These are phyloP conservation scores for Zanthoxylum bungeanum DNA, from an alignment of 345 rosid species.

Conservation along the genomic window DNA sequence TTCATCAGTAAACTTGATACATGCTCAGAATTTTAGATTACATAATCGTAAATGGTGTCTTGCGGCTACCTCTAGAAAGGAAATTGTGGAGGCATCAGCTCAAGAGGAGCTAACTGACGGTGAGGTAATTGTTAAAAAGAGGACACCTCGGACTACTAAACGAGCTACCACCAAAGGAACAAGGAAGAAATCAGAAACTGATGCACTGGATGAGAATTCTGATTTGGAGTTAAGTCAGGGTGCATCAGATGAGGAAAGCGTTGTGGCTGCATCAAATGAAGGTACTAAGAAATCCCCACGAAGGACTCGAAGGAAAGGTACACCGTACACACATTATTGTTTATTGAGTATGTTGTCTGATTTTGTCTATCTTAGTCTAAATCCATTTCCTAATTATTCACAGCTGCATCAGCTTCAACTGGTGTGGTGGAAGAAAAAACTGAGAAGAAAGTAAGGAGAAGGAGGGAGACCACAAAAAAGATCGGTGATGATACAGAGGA, in stretches of 20 bases:
- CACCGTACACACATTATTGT: slow-evolving; percentile 20
- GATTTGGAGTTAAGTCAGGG: slow-evolving; percentile 22
- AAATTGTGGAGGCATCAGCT: slow-evolving; percentile 35
- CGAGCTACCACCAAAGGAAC: slow-evolving; percentile 34
- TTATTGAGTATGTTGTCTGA: slow-evolving; percentile 7
- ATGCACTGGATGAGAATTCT: slow-evolving; percentile 34
- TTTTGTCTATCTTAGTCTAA: slow-evolving; percentile 8
- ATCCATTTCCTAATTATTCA: slow-evolving; percentile 8
- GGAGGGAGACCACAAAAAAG: slow-evolving; percentile 28
- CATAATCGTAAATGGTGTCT: slow-evolving; percentile 42
- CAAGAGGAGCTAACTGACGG: slow-evolving; percentile 43
- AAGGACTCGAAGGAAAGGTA: slow-evolving; percentile 53
- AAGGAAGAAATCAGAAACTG: slow-evolving; percentile 51
- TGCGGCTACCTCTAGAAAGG: slow-evolving; percentile 51
- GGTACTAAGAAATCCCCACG: slow-evolving; percentile 28
- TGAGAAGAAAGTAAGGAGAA: slow-evolving; percentile 51
- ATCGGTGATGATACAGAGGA: slow-evolving; percentile 38
- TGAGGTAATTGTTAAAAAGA: slow-evolving; percentile 43
- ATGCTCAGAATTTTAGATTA: slow-evolving; percentile 39
- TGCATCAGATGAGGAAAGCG: slow-evolving; percentile 29
- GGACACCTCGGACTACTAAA: slow-evolving; percentile 38
- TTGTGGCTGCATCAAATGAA: slow-evolving; percentile 18
- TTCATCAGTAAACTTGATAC: slow-evolving; percentile 35
- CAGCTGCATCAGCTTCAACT: slow-evolving; percentile 41
- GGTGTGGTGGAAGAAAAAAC: slow-evolving; percentile 41